phyloP scores from a whole-genome alignment of 352 stramenopile genomes.

The Blastocystis sp. region DNA sequence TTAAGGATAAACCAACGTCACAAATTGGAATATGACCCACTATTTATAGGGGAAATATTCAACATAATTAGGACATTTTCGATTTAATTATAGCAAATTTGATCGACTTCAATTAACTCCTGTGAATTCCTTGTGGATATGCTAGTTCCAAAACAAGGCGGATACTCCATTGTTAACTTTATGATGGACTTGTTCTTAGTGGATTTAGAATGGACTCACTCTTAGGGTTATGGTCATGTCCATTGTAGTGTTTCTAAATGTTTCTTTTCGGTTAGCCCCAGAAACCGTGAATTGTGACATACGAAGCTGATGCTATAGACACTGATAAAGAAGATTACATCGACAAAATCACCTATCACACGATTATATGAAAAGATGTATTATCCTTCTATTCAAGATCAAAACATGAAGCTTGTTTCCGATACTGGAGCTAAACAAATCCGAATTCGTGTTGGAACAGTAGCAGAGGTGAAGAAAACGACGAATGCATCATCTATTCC shows the following conservation, averaged over 20 bases:
- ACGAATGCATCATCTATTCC: neutral
- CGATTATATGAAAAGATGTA: neutral
- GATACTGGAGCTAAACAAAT: neutral
- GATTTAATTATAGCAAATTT: neutral
- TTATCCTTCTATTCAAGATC: neutral
- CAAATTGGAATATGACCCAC: neutral
- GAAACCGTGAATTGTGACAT: constrained; percentile 1
- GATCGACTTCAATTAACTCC: neutral
- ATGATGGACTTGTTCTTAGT: constrained; percentile 36
- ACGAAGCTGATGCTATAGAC: neutral
- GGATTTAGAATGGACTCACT: neutral
- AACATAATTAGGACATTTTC: neutral
- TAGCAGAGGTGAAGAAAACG: neutral
- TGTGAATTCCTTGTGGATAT: neutral
- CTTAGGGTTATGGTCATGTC: constrained; percentile 22
- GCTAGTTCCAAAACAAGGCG: neutral
- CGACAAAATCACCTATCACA: neutral
- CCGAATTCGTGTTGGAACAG: neutral
- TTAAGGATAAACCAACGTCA: neutral
- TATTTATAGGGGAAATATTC: neutral
- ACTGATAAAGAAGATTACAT: neutral
- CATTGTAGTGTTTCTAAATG: constrained; percentile 53
- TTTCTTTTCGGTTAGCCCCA: neutral
- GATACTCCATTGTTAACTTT: constrained; percentile 37
- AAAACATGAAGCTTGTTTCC: neutral